phyloP scores from a whole-genome alignment of 2,329 filamentous ascomycete species.

The Capronia coronata region DNA sequence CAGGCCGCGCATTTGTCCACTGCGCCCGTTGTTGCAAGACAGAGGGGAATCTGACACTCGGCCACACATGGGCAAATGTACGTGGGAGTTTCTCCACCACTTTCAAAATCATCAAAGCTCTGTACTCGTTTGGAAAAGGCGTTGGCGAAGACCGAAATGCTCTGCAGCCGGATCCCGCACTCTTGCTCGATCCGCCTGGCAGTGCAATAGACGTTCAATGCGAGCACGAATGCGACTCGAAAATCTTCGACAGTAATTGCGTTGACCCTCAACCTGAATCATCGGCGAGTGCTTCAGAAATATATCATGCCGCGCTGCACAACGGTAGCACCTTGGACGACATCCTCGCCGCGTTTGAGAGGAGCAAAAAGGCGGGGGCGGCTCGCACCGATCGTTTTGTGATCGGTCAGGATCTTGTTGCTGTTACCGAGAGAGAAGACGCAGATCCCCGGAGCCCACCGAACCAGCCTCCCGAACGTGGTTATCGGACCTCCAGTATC shows the following conservation, averaged over 20 bases:
- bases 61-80: slow-evolving; percentile 4
- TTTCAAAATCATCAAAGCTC: slow-evolving; percentile 7
- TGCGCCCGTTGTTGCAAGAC: slow-evolving; percentile 1
- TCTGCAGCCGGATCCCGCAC: slow-evolving; percentile 3
- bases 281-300: slow-evolving; percentile 12
- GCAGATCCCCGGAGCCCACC: neutral
- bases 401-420: neutral
- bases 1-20: slow-evolving; percentile 2
- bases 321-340: slow-evolving; percentile 17
- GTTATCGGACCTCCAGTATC: slow-evolving; percentile 9
- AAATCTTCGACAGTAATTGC: neutral
- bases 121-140: slow-evolving; percentile 12
- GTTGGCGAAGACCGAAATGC: slow-evolving; percentile 11
- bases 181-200: neutral
- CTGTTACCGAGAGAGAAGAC: neutral
- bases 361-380: neutral
- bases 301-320: slow-evolving; percentile 19
- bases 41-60: neutral
- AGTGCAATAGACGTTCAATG: slow-evolving; percentile 8
- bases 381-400: neutral
- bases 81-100: slow-evolving; percentile 3
- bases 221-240: slow-evolving; percentile 2
- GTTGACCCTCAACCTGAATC: slow-evolving; percentile 1
- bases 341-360: slow-evolving; percentile 19
- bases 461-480: slow-evolving; percentile 1